Evolutionary conservation across 225 moss, liverwort and hornwort species (phyloP).

Genomic region (Rhytidiadelphus loreus): DNA sequence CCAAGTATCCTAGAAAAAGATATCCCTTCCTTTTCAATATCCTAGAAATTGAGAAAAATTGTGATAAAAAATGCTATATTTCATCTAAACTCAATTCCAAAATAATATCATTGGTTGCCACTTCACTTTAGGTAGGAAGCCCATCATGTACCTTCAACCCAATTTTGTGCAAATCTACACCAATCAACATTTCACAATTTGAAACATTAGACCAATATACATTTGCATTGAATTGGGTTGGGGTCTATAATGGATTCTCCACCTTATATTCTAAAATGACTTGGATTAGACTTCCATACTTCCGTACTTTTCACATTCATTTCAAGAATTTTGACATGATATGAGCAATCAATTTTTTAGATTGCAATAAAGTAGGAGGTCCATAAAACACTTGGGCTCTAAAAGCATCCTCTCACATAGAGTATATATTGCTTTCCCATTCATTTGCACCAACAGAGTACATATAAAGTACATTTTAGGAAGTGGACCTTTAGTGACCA

Average conservation of each 20-base stretch:
- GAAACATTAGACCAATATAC: background rate
- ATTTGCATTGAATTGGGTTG: background rate
- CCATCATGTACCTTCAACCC: fast-evolving
- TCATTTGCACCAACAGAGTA: background rate
- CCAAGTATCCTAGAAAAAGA: fast-evolving
- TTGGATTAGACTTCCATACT: too few relatives aligned
- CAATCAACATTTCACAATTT: too few relatives aligned
- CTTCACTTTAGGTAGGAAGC: fast-evolving
- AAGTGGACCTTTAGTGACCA: background rate
- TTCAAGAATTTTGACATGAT: background rate
- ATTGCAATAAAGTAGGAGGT: background rate
- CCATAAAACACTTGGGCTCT: background rate
- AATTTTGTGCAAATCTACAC: fast-evolving
- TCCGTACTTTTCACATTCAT: background rate
- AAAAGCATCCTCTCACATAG: fast-evolving
- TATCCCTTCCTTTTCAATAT: background rate
- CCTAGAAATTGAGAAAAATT: background rate
- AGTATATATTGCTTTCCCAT: background rate
- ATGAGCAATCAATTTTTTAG: background rate
- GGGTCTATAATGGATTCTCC: fast-evolving
- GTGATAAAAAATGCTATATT: background rate
- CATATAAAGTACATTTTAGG: background rate
- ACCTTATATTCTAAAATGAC: background rate
- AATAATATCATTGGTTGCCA: background rate
- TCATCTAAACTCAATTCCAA: background rate